Conservation (phyloP, 371 early-diverging fungal species). For the Mortierella sp. region DNA sequence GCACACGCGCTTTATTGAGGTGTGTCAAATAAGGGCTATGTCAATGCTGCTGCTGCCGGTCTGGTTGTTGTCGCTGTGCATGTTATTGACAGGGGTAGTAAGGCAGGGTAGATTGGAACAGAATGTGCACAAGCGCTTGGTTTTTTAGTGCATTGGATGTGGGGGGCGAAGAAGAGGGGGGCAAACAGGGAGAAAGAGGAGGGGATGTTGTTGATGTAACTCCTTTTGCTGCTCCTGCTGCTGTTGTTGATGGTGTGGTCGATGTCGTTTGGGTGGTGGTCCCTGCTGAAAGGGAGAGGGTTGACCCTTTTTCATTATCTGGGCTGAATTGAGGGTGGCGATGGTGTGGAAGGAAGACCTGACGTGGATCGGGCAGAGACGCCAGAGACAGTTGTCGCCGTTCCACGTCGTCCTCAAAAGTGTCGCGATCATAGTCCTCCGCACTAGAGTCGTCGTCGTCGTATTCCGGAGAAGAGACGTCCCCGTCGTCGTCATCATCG, state of each 20-base stretch:
- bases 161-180: not conserved
- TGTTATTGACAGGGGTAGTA: too few relatives aligned
- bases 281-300: not conserved
- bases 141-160: conserved; percentile 8
- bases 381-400: conserved; percentile 8
- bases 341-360: conserved; percentile 19
- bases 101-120: too few relatives aligned
- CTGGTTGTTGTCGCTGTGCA: not conserved
- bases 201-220: not conserved
- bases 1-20: too few relatives aligned
- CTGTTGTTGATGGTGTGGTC: not conserved
- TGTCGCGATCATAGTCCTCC: conserved; percentile 9
- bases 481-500: conserved; percentile 25
- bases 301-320: conserved; percentile 35
- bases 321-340: conserved; percentile 21
- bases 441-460: conserved; percentile 42
- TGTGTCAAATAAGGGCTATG: too few relatives aligned
- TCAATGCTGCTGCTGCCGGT: too few relatives aligned
- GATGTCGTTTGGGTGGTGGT: conserved; percentile 11
- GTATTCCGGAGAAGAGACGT: conserved; percentile 16
- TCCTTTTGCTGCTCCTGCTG: not conserved
- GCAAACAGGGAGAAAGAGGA: not conserved
- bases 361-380: conserved; percentile 7
- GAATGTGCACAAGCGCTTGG: too few relatives aligned
- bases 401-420: conserved; percentile 17